These are phyloP conservation scores for Cryptococcus sp. DNA, from an alignment of 1,284 basidiomycete genomes.

Conservation along the genomic window DNA sequence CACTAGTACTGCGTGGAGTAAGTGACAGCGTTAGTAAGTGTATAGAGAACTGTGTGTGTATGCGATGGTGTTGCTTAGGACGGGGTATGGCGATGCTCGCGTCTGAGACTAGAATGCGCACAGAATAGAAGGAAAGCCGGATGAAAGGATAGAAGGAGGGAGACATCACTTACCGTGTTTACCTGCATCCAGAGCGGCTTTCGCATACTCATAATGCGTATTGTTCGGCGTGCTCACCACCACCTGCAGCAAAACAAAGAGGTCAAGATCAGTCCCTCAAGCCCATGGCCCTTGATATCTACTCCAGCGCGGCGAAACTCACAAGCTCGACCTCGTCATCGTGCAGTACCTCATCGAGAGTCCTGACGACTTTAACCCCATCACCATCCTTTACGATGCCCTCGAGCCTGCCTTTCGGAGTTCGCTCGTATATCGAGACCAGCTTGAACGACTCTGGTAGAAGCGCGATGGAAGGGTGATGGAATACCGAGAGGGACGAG, in stretches of 20 bases:
- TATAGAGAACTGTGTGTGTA: not conserved
- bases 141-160: not conserved
- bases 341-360: constrained; percentile 47
- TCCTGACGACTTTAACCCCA: constrained; percentile 49
- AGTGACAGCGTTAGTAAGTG: not conserved
- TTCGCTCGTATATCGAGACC: constrained; percentile 62
- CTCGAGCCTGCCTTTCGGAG: constrained; percentile 23
- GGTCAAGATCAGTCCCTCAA: not conserved
- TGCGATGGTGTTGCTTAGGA: too few relatives aligned
- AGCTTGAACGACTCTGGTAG: constrained; percentile 73
- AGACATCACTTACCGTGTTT: constrained; percentile 68
- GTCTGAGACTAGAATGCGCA: not conserved
- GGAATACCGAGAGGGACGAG: constrained; percentile 73
- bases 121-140: not conserved
- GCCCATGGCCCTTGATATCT: too few relatives aligned
- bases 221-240: constrained; percentile 76
- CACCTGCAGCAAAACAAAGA: constrained; percentile 28
- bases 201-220: constrained; percentile 68
- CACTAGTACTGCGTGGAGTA: constrained; percentile 58
- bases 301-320: constrained; percentile 1
- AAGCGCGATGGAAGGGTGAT: constrained; percentile 73
- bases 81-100: too few relatives aligned
- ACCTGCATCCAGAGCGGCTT: constrained; percentile 64
- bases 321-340: constrained; percentile 54
- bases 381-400: constrained; percentile 22